phyloP scores from a whole-genome alignment of 73 alveolate species.

The Paramecium primaurelia region DNA sequence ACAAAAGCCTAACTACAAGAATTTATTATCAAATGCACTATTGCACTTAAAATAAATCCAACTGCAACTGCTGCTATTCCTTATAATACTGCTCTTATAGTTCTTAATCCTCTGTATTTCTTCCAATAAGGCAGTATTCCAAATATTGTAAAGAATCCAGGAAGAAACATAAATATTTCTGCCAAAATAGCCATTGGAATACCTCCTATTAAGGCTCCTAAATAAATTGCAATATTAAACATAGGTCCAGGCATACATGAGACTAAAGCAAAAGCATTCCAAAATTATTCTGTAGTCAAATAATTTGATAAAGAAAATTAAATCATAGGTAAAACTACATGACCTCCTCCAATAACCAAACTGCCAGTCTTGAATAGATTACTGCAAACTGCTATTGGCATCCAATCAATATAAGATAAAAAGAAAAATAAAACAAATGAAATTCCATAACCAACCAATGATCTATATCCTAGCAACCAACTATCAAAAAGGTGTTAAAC shows the following conservation, averaged over 20 bases:
- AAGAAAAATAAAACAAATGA: not conserved
- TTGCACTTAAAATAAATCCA: constrained; percentile 30
- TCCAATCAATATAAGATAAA: not conserved
- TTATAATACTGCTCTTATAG: not conserved
- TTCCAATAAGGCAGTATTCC: constrained; percentile 44
- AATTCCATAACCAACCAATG: not conserved
- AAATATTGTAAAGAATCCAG: constrained; percentile 47
- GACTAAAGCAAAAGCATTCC: constrained; percentile 35
- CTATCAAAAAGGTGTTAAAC: not conserved
- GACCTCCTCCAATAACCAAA: constrained; percentile 41
- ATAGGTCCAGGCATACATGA: constrained; percentile 50
- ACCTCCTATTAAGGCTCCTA: constrained; percentile 38
- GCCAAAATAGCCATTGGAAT: constrained; percentile 26
- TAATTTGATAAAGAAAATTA: not conserved
- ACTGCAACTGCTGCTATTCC: constrained; percentile 49
- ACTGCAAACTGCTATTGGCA: not conserved
- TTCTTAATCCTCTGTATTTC: constrained; percentile 19
- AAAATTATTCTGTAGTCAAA: not conserved
- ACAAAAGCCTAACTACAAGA: not conserved
- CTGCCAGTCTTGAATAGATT: constrained; percentile 7
- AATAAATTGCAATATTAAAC: constrained; percentile 19
- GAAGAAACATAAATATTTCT: constrained; percentile 19
- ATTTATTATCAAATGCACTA: not conserved
- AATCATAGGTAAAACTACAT: constrained; percentile 37
- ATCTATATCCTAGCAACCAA: not conserved